Base-by-base conservation (phyloP, 1,284 basidiomycete species). In the Kwoniella shivajii region DNA sequence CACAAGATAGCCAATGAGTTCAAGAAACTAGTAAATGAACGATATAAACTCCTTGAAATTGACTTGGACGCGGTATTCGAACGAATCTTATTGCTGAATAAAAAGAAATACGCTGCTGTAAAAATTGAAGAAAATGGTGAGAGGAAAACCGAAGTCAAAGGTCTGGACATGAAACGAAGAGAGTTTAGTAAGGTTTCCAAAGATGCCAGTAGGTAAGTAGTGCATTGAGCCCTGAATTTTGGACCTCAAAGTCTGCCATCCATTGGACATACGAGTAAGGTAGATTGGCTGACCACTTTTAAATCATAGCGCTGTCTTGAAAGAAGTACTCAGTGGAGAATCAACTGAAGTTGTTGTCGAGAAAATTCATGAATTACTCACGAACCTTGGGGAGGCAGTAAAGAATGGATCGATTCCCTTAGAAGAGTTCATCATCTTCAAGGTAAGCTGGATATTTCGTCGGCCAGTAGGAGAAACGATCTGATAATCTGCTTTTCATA, bases 61-160 rank as follows among this genome's bases (percentile, higher is more conserved):
- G 96, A 99, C 73, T 84, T 97, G 30, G 96, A 99, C 68, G 88
- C 89, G 6, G 86, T 97, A 26, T 99, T 99, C 80, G 86, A 95
- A 72, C 86, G 96, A 2, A 84, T 99, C 61, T 79, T 99, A 1
- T 83, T 99, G 18, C 80, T 99, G 50, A 95, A 99, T 73, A 99
- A 99, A 85, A 99, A 99, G 82, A 99, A 99, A 79, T 99, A 99
- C 68, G 96, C 96, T 0, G 96, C 96, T 0, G 83, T 97, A 73
- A 96, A 97, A 78, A 86, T 95, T 37, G 90, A 91, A 67, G 89
- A 92, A 64, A 85, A 84, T 14, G 83, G 83, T 1, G 82, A 85
- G 54, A 89, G 88, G 7, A 85, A 84, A 6, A 89, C 85, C 1
- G 96, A 99, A 74, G 83, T 99, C 77, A 99, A 99, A 75, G 96